Evolutionary conservation across 164 flowering plant genomes (phyloP).

Genomic region (Malania oleifera): DNA sequence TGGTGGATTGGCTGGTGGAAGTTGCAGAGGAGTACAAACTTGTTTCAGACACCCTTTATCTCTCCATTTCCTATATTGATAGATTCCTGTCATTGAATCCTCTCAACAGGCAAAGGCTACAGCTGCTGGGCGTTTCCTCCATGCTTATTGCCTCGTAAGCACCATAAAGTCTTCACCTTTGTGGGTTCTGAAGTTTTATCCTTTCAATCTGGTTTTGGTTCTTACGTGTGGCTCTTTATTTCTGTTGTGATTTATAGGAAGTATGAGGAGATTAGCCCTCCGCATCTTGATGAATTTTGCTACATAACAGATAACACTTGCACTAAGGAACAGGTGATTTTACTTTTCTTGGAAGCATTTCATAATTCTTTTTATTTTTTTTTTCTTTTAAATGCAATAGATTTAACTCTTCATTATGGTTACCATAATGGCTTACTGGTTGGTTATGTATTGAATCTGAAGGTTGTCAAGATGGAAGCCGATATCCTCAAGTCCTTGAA

Average conservation of each 20-base stretch:
- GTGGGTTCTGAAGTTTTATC: background rate
- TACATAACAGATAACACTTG: too few relatives aligned
- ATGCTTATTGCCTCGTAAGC: conserved; percentile 2
- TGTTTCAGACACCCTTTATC: background rate
- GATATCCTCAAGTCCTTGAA: background rate
- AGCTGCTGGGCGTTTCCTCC: too few relatives aligned
- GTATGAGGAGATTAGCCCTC: too few relatives aligned
- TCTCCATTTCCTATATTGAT: conserved; percentile 1
- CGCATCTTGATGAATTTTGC: too few relatives aligned
- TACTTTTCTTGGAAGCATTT: too few relatives aligned
- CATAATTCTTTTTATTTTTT: too few relatives aligned
- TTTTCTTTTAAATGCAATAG: background rate
- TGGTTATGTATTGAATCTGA: background rate
- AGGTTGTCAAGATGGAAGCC: background rate
- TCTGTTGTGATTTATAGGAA: too few relatives aligned
- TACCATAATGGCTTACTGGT: too few relatives aligned
- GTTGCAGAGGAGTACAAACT: conserved; percentile 1
- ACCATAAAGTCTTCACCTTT: background rate
- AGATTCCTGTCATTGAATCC: background rate
- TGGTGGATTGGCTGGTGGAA: too few relatives aligned
- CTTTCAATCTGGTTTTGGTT: background rate
- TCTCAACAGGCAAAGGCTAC: background rate
- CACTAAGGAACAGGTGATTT: background rate
- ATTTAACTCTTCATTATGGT: too few relatives aligned
- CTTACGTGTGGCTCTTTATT: background rate